Conservation (phyloP, 208 protist species). For the Leishmania aethiopica region DNA sequence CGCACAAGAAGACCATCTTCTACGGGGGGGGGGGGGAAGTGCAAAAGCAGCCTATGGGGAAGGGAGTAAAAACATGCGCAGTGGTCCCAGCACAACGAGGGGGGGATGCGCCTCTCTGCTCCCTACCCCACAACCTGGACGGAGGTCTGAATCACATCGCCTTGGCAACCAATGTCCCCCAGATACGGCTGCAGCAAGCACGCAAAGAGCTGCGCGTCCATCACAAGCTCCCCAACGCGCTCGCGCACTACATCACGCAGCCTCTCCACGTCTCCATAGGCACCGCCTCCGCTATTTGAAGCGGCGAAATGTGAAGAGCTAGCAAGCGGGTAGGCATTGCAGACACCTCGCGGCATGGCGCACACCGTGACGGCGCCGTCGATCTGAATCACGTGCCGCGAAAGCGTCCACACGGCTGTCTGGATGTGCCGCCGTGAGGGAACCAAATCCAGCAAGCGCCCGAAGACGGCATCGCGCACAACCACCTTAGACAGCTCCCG, state of each 20-base stretch:
- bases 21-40: neutral
- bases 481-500: slow-evolving; percentile 60
- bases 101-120: neutral
- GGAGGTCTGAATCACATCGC: slow-evolving; percentile 1
- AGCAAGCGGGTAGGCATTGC: neutral
- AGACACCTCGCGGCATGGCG: slow-evolving; percentile 7
- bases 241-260: slow-evolving; percentile 10
- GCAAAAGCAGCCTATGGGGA: neutral
- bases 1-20: neutral
- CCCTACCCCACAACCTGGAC: neutral
- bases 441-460: slow-evolving; percentile 47
- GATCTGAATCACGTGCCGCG: slow-evolving; percentile 35
- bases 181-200: slow-evolving; percentile 41
- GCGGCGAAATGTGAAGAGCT: neutral
- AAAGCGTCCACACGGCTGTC: slow-evolving; percentile 39
- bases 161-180: slow-evolving; percentile 11
- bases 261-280: neutral
- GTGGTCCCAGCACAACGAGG: neutral
- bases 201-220: slow-evolving; percentile 28
- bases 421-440: slow-evolving; percentile 36
- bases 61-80: neutral
- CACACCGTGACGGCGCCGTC: slow-evolving; percentile 39
- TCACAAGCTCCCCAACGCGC: slow-evolving; percentile 36
- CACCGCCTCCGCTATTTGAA: neutral
- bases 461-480: slow-evolving; percentile 49